A percentile compares a stretch with the other conserved stretches of the same genome.
Conservation (phyloP, 176 grass and related monocot species). For the Avena insularis region DNA sequence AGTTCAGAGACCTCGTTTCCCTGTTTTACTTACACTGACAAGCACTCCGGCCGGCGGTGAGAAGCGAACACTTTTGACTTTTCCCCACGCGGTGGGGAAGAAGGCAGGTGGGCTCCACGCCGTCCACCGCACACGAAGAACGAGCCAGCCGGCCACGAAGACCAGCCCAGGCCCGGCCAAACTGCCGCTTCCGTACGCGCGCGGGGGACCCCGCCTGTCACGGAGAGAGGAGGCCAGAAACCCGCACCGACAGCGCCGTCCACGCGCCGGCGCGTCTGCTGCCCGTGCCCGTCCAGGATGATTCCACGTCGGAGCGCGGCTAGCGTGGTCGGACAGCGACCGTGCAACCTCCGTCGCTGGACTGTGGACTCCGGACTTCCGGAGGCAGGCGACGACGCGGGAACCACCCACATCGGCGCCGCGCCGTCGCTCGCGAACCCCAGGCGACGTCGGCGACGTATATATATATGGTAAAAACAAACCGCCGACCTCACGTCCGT, state of each 20-base stretch:
- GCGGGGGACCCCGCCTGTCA: slow-evolving; percentile 3
- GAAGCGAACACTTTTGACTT: neutral
- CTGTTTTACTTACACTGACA: neutral
- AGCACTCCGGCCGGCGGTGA: neutral
- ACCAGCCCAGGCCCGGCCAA: neutral
- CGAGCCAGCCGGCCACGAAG: no score
- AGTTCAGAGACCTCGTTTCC: neutral
- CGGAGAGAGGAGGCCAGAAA: neutral
- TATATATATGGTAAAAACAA: neutral
- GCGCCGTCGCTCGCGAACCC: neutral
- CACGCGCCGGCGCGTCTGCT: neutral
- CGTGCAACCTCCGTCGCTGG: slow-evolving; percentile 48
- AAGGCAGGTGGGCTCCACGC: neutral
- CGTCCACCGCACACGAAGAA: neutral
- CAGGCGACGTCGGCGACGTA: neutral
- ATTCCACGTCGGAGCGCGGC: neutral
- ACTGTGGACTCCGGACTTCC: neutral
- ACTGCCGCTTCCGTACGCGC: neutral
- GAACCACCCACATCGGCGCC: slow-evolving; percentile 40
- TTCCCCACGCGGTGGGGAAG: neutral
- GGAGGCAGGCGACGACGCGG: slow-evolving; percentile 32
- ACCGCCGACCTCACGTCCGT: neutral
- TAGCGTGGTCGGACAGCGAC: slow-evolving; percentile 61
- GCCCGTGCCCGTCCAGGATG: slow-evolving; percentile 9
- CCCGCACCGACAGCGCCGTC: slow-evolving; percentile 55